A percentile compares a stretch with the other conserved stretches of the same genome.
Conservation (phyloP, 768 basidiomycete species). For the Nevesoporus exiguus region DNA sequence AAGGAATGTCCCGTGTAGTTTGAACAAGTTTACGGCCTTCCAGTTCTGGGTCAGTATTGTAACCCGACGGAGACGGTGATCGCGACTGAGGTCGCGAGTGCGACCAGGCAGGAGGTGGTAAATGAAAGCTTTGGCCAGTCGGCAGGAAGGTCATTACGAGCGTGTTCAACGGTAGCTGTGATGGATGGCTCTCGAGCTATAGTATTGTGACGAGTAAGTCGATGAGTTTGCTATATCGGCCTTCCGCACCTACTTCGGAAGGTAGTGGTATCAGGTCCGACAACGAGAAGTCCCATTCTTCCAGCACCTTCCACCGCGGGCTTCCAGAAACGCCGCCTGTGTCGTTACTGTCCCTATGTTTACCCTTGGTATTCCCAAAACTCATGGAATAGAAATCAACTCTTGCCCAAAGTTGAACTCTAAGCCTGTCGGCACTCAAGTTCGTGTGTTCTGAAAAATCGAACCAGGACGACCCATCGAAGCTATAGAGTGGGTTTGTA, state of each 20-base stretch:
- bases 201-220: slow-evolving; percentile 8
- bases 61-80: slow-evolving; percentile 61
- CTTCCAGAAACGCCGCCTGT: slow-evolving; percentile 18
- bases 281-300: slow-evolving; percentile 65
- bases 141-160: slow-evolving; percentile 65
- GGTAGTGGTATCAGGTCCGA: slow-evolving; percentile 54
- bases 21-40: slow-evolving; percentile 44
- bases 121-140: slow-evolving; percentile 55
- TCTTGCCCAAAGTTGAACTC: slow-evolving; percentile 59
- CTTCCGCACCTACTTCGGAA: slow-evolving; percentile 50
- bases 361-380: slow-evolving; percentile 38
- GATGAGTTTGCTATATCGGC: slow-evolving; percentile 5
- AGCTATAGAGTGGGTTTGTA: slow-evolving; percentile 71
- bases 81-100: slow-evolving; percentile 32
- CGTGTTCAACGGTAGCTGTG: slow-evolving; percentile 67
- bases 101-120: slow-evolving; percentile 39
- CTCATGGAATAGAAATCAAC: slow-evolving; percentile 19
- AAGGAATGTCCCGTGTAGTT: slow-evolving; percentile 14
- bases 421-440: slow-evolving; percentile 48
- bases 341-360: slow-evolving; percentile 39
- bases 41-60: slow-evolving; percentile 70
- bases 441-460: slow-evolving; percentile 58
- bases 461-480: slow-evolving; percentile 48
- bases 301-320: slow-evolving; percentile 58
- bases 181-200: slow-evolving; percentile 37